phyloP scores from a whole-genome alignment of 2,329 filamentous ascomycete species.

The Alternaria sp. region DNA sequence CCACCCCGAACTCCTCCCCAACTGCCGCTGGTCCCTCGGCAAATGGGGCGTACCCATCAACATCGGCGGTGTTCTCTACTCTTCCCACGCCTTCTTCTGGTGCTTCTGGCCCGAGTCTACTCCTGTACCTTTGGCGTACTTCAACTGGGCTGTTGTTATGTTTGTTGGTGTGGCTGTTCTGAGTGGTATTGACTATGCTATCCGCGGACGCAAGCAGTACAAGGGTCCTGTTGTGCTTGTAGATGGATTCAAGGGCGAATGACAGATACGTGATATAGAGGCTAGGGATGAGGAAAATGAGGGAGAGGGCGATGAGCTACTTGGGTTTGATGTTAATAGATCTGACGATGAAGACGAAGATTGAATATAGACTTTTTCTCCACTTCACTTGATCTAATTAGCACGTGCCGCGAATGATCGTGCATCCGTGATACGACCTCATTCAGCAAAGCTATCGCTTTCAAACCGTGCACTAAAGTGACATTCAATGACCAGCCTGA shows the following conservation, averaged over 20 bases:
- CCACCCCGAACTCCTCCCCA: constrained; percentile 46
- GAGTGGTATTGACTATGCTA: constrained; percentile 35
- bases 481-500: no score
- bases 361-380: constrained; percentile 1
- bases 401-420: neutral
- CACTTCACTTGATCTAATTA: neutral
- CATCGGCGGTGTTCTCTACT: constrained; percentile 44
- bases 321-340: neutral
- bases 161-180: constrained; percentile 38
- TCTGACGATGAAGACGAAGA: neutral
- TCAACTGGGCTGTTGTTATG: constrained; percentile 49
- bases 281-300: neutral
- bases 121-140: constrained; percentile 29
- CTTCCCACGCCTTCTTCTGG: constrained; percentile 50
- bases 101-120: constrained; percentile 49
- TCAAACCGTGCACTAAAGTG: no score
- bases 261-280: neutral
- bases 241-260: constrained; percentile 31
- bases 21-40: constrained; percentile 49
- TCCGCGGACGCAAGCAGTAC: constrained; percentile 42
- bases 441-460: neutral
- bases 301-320: neutral
- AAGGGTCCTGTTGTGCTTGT: constrained; percentile 41
- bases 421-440: neutral
- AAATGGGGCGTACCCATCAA: constrained; percentile 49